Base-by-base conservation (phyloP, 1,139 yeast species). In the Petasospora fabianii region DNA sequence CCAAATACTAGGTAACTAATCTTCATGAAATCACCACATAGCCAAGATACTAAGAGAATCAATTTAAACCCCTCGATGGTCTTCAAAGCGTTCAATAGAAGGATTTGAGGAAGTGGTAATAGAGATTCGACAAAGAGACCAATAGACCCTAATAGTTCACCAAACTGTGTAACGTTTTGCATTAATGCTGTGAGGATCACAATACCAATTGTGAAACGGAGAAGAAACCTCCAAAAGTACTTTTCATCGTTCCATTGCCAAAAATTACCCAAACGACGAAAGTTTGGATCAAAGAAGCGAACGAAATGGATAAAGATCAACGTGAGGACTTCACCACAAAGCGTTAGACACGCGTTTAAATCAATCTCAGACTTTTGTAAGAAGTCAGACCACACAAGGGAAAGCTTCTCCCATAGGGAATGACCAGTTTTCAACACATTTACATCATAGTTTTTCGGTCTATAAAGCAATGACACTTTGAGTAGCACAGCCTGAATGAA, bases 61-160 rank as follows among this genome's bases (percentile, higher is more conserved):
- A 81, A 67, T 53, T 88, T 82, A 64, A 88, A 87, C 46, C 92
- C 92, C 49, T 82, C 82, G 6, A 84, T 79, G 1, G 86, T 76
- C 50, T 79, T 77, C 21, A 85, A 60, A 43, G 90, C 69, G 55
- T 79, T 73, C 40, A 86, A 73, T 43, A 86, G 66, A 24, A 90
- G 65, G 35, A 88, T 85, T 60, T 88, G 97, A 0, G 97, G 97
- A 36, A 88, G 65, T 3, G 97, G 97, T 42, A 88, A 66, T 17
- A 85, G 65, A n/a, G 92, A 79, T 56, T 88, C 97, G 18, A 85
- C 72, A 39, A 86, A 69, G 32, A 88, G 70, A 0, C 96, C 95
- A 15, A 75, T 50, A 4, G 84, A 66, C 0, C 96, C 96, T 32
- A 88, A 68, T 1, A 72, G 48, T n/a, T 73, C 71, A 2, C 82